Percentiles rank a stretch among this genome's conserved stretches.
Conservation (phyloP, 371 early-diverging fungal genomes). For the Mortierella sp. region DNA sequence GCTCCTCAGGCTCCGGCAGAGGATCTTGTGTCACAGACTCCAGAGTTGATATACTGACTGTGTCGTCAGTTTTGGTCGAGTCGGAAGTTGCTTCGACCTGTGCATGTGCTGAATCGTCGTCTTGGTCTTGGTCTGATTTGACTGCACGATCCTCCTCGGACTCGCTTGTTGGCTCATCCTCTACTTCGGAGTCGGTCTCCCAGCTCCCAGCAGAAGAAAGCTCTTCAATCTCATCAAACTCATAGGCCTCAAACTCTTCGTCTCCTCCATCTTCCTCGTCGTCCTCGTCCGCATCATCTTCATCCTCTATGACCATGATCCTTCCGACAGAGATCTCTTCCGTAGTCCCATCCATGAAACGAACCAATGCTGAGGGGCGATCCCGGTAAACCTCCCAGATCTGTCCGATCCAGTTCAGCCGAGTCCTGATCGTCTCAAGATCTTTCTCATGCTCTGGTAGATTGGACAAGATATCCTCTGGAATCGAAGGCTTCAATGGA, state of each 20-base stretch:
- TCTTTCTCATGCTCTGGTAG: slow-evolving; percentile 35
- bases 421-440: slow-evolving; percentile 37
- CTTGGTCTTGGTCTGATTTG: background rate
- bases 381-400: slow-evolving; percentile 54
- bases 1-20: slow-evolving; percentile 25
- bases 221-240: slow-evolving; percentile 50
- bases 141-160: slow-evolving; percentile 16
- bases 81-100: background rate
- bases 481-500: slow-evolving; percentile 28
- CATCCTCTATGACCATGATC: slow-evolving; percentile 56
- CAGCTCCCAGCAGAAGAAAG: slow-evolving; percentile 46
- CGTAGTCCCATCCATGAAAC: slow-evolving; percentile 55
- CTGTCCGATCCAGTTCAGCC: slow-evolving; percentile 62
- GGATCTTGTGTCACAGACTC: slow-evolving; percentile 32
- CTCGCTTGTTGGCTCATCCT: slow-evolving; percentile 37
- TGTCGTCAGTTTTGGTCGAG: background rate
- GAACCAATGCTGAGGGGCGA: slow-evolving; percentile 52
- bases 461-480: slow-evolving; percentile 36
- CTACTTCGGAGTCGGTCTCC: slow-evolving; percentile 53
- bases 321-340: slow-evolving; percentile 55
- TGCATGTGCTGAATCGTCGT: background rate
- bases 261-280: slow-evolving; percentile 31
- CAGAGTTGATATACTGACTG: background rate
- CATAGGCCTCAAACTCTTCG: slow-evolving; percentile 40
- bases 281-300: slow-evolving; percentile 38